phyloP scores from a whole-genome alignment of 208 protist species.

The Acanthamoeba divionensis region DNA sequence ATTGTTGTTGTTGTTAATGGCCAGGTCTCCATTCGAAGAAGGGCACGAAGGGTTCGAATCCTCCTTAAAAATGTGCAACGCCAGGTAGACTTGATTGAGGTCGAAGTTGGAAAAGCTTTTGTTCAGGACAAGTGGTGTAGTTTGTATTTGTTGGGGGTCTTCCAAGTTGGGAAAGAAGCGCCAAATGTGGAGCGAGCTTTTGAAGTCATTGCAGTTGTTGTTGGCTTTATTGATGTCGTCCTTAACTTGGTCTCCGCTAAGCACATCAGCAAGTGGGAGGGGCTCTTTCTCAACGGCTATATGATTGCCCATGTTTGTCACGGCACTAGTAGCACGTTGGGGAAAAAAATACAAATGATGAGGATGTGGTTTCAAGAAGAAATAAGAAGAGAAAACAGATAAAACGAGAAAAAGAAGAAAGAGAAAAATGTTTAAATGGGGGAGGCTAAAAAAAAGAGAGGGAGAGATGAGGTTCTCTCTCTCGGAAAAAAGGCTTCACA shows the following conservation, averaged over 20 bases:
- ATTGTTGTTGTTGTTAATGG: neutral
- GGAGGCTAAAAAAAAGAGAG: neutral
- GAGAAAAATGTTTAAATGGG: neutral
- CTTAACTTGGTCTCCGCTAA: neutral
- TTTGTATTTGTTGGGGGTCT: neutral
- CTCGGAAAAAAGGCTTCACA: too few relatives aligned
- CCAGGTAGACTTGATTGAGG: slow-evolving; percentile 30
- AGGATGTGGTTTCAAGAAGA: neutral
- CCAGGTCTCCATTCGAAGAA: neutral
- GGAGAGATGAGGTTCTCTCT: too few relatives aligned
- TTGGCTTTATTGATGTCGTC: neutral
- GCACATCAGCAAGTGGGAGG: neutral
- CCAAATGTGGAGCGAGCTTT: slow-evolving; percentile 50
- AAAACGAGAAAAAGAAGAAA: neutral
- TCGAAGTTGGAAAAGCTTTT: slow-evolving; percentile 26
- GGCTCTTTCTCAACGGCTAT: slow-evolving; percentile 18
- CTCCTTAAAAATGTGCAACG: slow-evolving; percentile 37
- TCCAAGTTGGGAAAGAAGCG: neutral
- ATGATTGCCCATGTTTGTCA: slow-evolving; percentile 7
- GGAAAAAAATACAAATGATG: neutral
- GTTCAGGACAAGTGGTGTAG: neutral
- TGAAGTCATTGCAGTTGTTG: neutral
- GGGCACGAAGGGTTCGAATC: neutral
- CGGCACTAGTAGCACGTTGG: neutral
- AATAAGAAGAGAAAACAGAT: neutral